Percentiles rank a stretch among this genome's conserved stretches.
phyloP scores from a whole-genome alignment of 208 protist species.

The Acanthamoeba castellanii region DNA sequence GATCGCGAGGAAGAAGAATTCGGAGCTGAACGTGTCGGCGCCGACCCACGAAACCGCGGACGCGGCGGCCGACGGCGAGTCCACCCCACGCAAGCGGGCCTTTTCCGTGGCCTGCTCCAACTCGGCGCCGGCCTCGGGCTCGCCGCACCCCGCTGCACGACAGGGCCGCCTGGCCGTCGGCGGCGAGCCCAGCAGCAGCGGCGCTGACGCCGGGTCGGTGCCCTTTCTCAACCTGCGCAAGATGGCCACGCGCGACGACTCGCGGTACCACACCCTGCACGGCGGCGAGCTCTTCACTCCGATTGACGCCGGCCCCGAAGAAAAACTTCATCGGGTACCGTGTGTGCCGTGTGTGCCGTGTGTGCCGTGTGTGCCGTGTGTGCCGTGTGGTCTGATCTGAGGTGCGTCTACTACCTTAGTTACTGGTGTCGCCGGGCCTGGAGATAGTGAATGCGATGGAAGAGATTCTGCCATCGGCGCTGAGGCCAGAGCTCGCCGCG shows the following conservation, averaged over 20 bases:
- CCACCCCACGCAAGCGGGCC: background rate
- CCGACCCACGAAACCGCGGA: background rate
- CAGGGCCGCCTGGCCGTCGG: background rate
- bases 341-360: background rate
- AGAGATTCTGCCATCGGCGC: conserved; percentile 39
- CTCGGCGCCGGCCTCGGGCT: background rate
- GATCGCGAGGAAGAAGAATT: background rate
- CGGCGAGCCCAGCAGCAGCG: background rate
- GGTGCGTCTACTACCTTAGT: background rate
- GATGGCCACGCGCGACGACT: conserved; percentile 9
- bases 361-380: background rate
- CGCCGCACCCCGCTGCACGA: background rate
- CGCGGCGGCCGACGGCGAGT: background rate
- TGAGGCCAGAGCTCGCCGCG: conserved; percentile 6
- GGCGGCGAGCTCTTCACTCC: conserved; percentile 36
- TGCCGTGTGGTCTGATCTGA: background rate
- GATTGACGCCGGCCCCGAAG: background rate
- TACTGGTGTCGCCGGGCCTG: conserved; percentile 47
- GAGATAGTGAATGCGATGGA: conserved; percentile 44
- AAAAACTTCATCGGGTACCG: conserved; percentile 26
- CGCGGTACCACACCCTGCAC: background rate
- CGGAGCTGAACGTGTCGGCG: background rate
- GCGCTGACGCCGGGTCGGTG: background rate
- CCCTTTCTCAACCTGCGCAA: conserved; percentile 51
- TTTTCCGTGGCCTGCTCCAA: background rate